A percentile compares a stretch with the other conserved stretches of the same genome.
These are phyloP conservation scores for Tylopilus vinaceipallidus DNA, from an alignment of 768 basidiomycete species.

Conservation along the genomic window DNA sequence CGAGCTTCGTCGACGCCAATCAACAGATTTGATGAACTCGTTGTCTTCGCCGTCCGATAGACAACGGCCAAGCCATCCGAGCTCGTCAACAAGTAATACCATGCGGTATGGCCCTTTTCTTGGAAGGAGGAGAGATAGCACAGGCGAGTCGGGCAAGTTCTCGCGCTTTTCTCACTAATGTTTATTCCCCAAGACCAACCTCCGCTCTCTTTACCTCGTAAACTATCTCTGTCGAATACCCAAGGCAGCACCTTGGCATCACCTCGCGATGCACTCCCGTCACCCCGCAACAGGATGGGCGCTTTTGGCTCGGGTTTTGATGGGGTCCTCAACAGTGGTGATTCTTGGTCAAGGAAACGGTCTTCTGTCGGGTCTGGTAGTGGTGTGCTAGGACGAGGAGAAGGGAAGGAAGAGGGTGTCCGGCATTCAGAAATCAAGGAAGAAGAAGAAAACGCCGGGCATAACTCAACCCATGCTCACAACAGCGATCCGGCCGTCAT, in stretches of 20 bases:
- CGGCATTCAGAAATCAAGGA: constrained; percentile 56
- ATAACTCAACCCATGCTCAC: constrained; percentile 5
- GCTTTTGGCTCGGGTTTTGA: constrained; percentile 64
- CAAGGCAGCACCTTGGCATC: constrained; percentile 49
- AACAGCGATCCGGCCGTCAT: constrained; percentile 5
- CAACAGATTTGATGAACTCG: constrained; percentile 67
- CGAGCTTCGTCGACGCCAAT: constrained; percentile 82
- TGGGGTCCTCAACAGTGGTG: constrained; percentile 64
- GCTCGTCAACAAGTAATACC: constrained; percentile 48
- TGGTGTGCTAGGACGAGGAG: constrained; percentile 38
- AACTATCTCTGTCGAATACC: constrained; percentile 64
- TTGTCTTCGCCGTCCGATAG: constrained; percentile 59
- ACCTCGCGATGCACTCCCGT: constrained; percentile 60
- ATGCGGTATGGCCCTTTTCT: constrained; percentile 60
- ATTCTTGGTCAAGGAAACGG: constrained; percentile 70
- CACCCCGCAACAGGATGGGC: constrained; percentile 62
- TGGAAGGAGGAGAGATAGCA: constrained; percentile 64
- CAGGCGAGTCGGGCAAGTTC: constrained; percentile 43
- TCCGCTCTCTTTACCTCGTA: constrained; percentile 54
- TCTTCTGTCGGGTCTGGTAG: constrained; percentile 52
- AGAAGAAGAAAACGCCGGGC: constrained; percentile 44
- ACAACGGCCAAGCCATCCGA: constrained; percentile 52
- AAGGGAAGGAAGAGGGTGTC: constrained; percentile 37
- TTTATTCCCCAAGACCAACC: constrained; percentile 50
- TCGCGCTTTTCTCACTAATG: constrained; percentile 5